phyloP scores from a whole-genome alignment of 768 basidiomycete species.

The Kwoniella bestiolae region DNA sequence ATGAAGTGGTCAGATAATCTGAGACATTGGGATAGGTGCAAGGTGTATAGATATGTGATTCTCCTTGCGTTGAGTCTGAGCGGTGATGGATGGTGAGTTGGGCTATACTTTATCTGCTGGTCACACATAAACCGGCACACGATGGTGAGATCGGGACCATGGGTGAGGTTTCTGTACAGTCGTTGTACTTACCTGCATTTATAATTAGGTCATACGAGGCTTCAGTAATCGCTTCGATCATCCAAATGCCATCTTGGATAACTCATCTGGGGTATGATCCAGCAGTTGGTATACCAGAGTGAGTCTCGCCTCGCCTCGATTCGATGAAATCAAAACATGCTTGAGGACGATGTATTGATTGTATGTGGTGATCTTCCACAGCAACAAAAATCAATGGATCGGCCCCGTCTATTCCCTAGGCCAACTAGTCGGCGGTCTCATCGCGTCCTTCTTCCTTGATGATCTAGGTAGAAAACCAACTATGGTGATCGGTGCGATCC shows the following conservation, averaged over 20 bases:
- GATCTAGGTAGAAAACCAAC: conserved; percentile 37
- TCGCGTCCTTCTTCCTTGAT: conserved; percentile 40
- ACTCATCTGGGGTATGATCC: conserved; percentile 35
- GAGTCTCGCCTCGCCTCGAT: conserved; percentile 1
- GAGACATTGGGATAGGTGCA: conserved; percentile 33
- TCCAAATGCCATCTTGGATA: conserved; percentile 40
- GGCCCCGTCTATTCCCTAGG: conserved; percentile 44
- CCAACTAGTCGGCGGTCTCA: conserved; percentile 38
- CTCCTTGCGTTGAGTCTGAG: conserved; percentile 31
- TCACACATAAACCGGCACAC: too few species aligned
- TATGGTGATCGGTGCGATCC: conserved; percentile 29
- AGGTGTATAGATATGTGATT: conserved; percentile 39
- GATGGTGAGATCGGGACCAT: neutral
- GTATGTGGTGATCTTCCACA: neutral
- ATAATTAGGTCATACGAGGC: conserved; percentile 37
- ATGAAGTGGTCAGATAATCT: conserved; percentile 42
- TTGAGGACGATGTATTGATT: neutral
- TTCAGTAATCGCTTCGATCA: conserved; percentile 40
- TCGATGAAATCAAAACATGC: neutral
- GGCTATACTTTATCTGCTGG: too few species aligned
- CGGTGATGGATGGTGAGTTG: conserved; percentile 42
- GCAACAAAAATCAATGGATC: conserved; percentile 41
- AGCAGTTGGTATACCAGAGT: conserved; percentile 32
- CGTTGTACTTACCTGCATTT: neutral
- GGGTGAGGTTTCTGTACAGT: neutral